A percentile compares a stretch with the other conserved stretches of the same genome.
Conservation (phyloP, 202 grass and related monocot genomes). For the Dendrocalamus latiflorus region DNA sequence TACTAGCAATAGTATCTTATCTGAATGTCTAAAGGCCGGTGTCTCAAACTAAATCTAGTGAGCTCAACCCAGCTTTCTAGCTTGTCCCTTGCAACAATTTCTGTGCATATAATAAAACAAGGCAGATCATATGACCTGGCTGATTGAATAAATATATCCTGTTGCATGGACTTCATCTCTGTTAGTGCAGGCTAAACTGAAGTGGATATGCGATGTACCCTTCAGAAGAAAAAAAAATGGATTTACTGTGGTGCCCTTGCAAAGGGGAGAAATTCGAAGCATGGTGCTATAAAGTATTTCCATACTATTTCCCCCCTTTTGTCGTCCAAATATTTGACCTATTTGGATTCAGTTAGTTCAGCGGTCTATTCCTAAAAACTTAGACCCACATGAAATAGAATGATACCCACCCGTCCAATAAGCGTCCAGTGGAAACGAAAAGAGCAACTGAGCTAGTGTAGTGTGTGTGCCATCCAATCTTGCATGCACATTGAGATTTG, state of each 20-base stretch:
- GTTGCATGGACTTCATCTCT: slow-evolving; percentile 21
- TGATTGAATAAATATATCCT: slow-evolving; percentile 17
- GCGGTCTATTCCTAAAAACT: not conserved
- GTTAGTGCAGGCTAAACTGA: slow-evolving; percentile 36
- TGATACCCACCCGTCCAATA: not conserved
- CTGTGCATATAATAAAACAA: slow-evolving; percentile 4
- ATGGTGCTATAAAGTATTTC: not conserved
- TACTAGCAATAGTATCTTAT: not conserved
- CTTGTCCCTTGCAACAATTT: not conserved
- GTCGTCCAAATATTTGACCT: not conserved
- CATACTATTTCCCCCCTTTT: not conserved
- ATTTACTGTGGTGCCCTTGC: not conserved
- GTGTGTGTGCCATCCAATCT: not conserved
- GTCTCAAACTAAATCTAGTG: slow-evolving; percentile 1
- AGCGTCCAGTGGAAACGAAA: not conserved
- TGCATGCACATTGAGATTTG: not conserved
- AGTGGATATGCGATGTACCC: not conserved
- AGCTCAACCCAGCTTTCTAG: slow-evolving; percentile 2
- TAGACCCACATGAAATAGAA: not conserved
- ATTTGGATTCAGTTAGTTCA: not conserved
- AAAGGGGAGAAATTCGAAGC: not conserved
- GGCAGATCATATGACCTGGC: slow-evolving; percentile 20
- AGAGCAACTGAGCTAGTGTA: not conserved
- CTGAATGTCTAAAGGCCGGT: not conserved
- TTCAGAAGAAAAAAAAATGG: not conserved